phyloP scores from a whole-genome alignment of 2,329 filamentous ascomycete species.

The Triangularia verruculosa region DNA sequence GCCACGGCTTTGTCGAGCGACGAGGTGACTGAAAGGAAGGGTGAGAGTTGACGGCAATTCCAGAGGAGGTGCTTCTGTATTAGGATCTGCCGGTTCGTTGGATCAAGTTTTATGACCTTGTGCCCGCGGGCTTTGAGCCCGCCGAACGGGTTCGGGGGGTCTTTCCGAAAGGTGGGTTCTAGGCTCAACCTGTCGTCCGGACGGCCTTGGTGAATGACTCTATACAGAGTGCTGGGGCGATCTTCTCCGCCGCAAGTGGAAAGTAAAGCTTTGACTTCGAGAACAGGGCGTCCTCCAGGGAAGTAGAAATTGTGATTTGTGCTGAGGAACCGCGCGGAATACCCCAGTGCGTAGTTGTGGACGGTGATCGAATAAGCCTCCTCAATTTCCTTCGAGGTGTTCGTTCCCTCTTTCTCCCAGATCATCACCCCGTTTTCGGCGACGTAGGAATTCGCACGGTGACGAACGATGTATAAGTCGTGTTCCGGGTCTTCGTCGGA shows the following conservation, averaged over 20 bases:
- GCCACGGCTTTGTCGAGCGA: neutral
- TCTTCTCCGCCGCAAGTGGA: too few species aligned
- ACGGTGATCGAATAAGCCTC: too few species aligned
- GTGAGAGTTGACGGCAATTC: neutral
- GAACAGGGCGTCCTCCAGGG: too few species aligned
- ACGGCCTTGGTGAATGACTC: neutral
- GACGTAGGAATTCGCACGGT: neutral
- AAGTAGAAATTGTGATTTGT: too few species aligned
- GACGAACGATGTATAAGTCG: neutral
- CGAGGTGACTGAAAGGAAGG: neutral
- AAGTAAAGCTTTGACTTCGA: too few species aligned
- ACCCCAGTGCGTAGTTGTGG: neutral
- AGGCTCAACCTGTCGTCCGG: neutral
- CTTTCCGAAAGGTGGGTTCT: too few species aligned
- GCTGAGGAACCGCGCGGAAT: neutral
- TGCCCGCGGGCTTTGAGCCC: conserved; percentile 2
- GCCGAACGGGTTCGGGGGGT: too few species aligned
- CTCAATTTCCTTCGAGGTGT: neutral
- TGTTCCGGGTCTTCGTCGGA: neutral
- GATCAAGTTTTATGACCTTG: neutral
- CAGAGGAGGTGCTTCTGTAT: neutral
- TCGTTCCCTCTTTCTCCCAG: neutral
- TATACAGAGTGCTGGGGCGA: too few species aligned
- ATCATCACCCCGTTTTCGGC: neutral
- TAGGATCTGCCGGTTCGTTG: neutral